Conservation (phyloP, 768 basidiomycete genomes). For the Hydnum rufescens region DNA sequence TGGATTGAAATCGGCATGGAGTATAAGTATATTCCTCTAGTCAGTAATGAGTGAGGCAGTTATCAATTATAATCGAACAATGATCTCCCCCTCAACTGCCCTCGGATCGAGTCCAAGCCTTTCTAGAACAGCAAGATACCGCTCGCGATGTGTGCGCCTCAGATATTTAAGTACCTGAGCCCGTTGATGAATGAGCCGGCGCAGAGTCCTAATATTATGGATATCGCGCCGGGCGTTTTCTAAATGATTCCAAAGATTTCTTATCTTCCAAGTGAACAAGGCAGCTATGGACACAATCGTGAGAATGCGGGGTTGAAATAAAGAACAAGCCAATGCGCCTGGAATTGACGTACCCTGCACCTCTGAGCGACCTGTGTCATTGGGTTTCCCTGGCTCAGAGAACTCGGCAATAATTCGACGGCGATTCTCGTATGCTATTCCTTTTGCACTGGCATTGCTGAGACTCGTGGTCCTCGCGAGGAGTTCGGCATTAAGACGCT, state of each 20-base stretch:
- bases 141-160: slow-evolving; percentile 36
- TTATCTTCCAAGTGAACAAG: slow-evolving; percentile 67
- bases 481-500: slow-evolving; percentile 10
- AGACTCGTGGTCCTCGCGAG: slow-evolving; percentile 63
- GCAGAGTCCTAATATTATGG: slow-evolving; percentile 51
- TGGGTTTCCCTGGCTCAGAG: slow-evolving; percentile 43
- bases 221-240: slow-evolving; percentile 50
- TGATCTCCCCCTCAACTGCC: slow-evolving; percentile 78
- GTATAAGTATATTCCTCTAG: neutral
- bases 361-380: slow-evolving; percentile 66
- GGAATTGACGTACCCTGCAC: slow-evolving; percentile 54
- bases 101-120: slow-evolving; percentile 57
- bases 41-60: neutral
- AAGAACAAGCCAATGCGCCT: neutral
- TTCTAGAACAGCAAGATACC: slow-evolving; percentile 54
- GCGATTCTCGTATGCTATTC: slow-evolving; percentile 77
- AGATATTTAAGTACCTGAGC: slow-evolving; percentile 71
- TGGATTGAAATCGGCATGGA: neutral
- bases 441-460: slow-evolving; percentile 67
- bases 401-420: slow-evolving; percentile 60
- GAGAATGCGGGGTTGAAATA: slow-evolving; percentile 3
- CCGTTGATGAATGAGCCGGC: slow-evolving; percentile 59
- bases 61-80: slow-evolving; percentile 23
- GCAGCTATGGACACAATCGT: slow-evolving; percentile 35
- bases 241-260: slow-evolving; percentile 61